phyloP scores from a whole-genome alignment of 768 basidiomycete species.

The Termitomyces sp. region DNA sequence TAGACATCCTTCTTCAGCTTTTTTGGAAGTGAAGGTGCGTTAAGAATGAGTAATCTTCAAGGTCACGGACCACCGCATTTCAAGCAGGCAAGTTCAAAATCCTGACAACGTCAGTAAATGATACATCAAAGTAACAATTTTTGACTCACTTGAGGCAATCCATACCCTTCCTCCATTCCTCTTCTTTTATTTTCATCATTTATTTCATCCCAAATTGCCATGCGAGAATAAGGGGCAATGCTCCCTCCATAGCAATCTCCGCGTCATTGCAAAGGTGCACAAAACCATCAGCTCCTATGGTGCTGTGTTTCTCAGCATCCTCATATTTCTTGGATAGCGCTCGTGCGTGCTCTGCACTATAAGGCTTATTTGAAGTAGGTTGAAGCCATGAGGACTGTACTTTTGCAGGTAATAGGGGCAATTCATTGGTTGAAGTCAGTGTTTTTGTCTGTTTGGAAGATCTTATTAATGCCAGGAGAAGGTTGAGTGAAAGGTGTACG shows the following conservation, averaged over 20 bases:
- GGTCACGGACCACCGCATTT: constrained; percentile 46
- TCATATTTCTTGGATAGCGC: constrained; percentile 60
- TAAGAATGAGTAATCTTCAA: constrained; percentile 60
- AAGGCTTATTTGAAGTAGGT: constrained; percentile 29
- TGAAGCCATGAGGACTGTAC: constrained; percentile 10
- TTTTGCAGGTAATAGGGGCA: constrained; percentile 15
- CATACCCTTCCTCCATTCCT: constrained; percentile 67
- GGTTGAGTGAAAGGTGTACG: constrained; percentile 1
- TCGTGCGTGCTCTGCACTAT: constrained; percentile 43
- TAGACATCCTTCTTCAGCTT: constrained; percentile 45
- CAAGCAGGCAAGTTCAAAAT: constrained; percentile 43
- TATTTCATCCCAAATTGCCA: constrained; percentile 71
- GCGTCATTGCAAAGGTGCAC: constrained; percentile 66
- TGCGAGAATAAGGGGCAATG: constrained; percentile 64
- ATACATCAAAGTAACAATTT: not conserved
- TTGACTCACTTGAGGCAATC: constrained; percentile 28
- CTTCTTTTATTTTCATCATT: constrained; percentile 65
- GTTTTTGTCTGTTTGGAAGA: constrained; percentile 6
- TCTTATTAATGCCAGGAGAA: not conserved
- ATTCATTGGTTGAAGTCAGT: constrained; percentile 3
- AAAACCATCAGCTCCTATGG: constrained; percentile 72
- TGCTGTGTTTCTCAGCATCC: constrained; percentile 44
- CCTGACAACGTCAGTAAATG: constrained; percentile 17
- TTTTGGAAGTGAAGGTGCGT: constrained; percentile 36
- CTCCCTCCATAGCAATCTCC: constrained; percentile 67